Evolutionary conservation across 1,284 basidiomycete genomes (phyloP), one percentile per base, ranked within the genome.

Genomic region (Austropuccinia psidii): DNA sequence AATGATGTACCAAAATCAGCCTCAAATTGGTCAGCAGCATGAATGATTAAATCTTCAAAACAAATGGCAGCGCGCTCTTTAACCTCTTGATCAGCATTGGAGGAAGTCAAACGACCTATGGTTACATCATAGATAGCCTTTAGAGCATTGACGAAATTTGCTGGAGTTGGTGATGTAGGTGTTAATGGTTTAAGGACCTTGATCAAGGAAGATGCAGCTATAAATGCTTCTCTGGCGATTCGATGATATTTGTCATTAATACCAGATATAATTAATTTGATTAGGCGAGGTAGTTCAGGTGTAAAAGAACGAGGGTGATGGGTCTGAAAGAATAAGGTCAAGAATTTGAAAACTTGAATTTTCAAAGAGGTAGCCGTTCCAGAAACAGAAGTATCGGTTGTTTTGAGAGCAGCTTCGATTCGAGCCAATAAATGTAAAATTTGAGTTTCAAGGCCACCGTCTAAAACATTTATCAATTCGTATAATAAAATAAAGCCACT

Each of bases 21-120:
- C 0, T 78, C 77, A 17, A 85, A 78, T 19, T 87, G 83, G 65
- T 93, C 91, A 0, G 90, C 89, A 11, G 92, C 91, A 76, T 88
- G 88, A 43, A 92, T 86, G 85, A 97, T 90, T 4, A 98, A 82
- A 78, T 91, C 89, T 0, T 90, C 92, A 43, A 97, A 85, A 52
- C 87, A 88, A 39, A 89, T 87, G 78, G 98, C 89, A 0, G 92
- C 92, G 76, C 86, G 87, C 43, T 87, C 85, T 49, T 91, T 87
- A 39, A 98, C 91, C 76, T 97, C 93, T 13, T 91, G 88, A 80
- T 98, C 95, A 4, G 93, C 92, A 76, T 92, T 90, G 74, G 89
- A 86, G 65, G 87, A 89, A 62, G 84, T 86, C 47, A 98, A 83
- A 43, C 92, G 85, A 24, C 83, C 80, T 1, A 90, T 83, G 2